A percentile compares a stretch with the other conserved stretches of the same genome.
These are phyloP conservation scores for Tieghemostelium lacteum DNA, from an alignment of 78 protist species.

Conservation along the genomic window DNA sequence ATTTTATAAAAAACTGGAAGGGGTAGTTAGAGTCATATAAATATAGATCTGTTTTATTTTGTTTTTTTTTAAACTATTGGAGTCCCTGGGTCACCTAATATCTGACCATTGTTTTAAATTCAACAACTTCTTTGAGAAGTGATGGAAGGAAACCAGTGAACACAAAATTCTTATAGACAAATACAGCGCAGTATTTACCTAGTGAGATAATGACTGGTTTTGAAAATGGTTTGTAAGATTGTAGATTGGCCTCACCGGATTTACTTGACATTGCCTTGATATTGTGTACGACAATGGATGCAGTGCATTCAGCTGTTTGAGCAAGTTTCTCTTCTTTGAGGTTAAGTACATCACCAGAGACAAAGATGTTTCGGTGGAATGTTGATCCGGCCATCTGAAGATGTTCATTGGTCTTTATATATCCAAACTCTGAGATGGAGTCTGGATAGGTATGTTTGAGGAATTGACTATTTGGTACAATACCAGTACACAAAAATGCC, in stretches of 20 bases:
- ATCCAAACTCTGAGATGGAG: slow-evolving; percentile 62
- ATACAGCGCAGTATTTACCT: slow-evolving; percentile 61
- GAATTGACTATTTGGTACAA: slow-evolving; percentile 58
- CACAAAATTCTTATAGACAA: slow-evolving; percentile 54
- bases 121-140: slow-evolving; percentile 47
- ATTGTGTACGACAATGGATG: slow-evolving; percentile 50
- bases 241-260: slow-evolving; percentile 19
- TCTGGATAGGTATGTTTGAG: slow-evolving; percentile 36
- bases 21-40: too few species aligned
- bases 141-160: slow-evolving; percentile 75
- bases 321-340: slow-evolving; percentile 73
- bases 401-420: slow-evolving; percentile 47
- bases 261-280: slow-evolving; percentile 42
- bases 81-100: too few species aligned
- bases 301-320: slow-evolving; percentile 66
- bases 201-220: slow-evolving; percentile 63
- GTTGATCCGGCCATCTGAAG: slow-evolving; percentile 70
- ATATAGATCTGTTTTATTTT: too few species aligned
- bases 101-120: slow-evolving; percentile 72
- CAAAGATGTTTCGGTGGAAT: slow-evolving; percentile 64
- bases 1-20: too few species aligned
- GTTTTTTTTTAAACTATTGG: too few species aligned
- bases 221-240: slow-evolving; percentile 18
- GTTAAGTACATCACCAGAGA: slow-evolving; percentile 70
- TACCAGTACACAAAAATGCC: slow-evolving; percentile 81